phyloP scores from a whole-genome alignment of 2,329 filamentous ascomycete species.

The Colletotrichum camelliae region DNA sequence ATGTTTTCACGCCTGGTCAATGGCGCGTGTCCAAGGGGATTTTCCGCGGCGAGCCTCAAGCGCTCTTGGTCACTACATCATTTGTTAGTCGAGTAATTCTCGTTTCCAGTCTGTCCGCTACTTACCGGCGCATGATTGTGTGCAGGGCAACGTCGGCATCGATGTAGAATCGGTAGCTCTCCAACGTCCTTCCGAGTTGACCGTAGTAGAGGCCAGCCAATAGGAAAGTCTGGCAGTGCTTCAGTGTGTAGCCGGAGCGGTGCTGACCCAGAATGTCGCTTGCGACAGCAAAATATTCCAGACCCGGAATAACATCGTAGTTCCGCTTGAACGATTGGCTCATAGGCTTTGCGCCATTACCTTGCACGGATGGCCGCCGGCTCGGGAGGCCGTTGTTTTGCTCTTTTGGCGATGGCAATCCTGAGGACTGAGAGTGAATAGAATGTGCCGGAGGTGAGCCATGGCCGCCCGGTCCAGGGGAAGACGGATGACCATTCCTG shows the following conservation, averaged over 20 bases:
- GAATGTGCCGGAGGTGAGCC: constrained; percentile 55
- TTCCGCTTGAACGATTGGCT: constrained; percentile 56
- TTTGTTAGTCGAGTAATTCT: background rate
- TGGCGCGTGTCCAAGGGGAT: background rate
- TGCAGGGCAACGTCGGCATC: constrained; percentile 64
- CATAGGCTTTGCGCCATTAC: constrained; percentile 21
- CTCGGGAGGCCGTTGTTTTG: constrained; percentile 47
- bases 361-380: constrained; percentile 59
- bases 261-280: constrained; percentile 86
- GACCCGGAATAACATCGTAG: constrained; percentile 84
- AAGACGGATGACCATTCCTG: constrained; percentile 57
- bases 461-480: constrained; percentile 46
- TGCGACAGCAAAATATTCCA: constrained; percentile 88
- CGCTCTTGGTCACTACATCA: background rate
- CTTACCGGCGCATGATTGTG: constrained; percentile 77
- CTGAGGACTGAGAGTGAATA: constrained; percentile 53
- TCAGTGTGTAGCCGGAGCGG: constrained; percentile 77
- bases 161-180: constrained; percentile 74
- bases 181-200: constrained; percentile 83
- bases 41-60: background rate
- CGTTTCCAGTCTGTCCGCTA: constrained; percentile 25
- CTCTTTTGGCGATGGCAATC: constrained; percentile 58
- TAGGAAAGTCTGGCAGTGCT: constrained; percentile 84
- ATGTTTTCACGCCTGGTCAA: constrained; percentile 62
- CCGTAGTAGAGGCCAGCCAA: constrained; percentile 89